phyloP scores from a whole-genome alignment of 192 early-diverging fungal genomes.

The Diversispora epigaea region DNA sequence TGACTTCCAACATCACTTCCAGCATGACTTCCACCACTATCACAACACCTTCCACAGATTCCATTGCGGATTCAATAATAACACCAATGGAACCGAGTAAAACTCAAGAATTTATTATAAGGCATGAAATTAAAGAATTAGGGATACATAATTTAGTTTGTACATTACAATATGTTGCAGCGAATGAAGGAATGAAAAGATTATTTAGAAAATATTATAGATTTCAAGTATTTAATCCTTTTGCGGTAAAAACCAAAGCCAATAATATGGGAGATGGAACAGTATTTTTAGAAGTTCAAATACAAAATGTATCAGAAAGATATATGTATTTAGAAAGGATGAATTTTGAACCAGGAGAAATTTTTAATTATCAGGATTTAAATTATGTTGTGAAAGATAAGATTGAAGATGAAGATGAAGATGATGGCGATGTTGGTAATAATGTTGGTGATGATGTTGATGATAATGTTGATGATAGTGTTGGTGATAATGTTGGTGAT shows the following conservation, averaged over 20 bases:
- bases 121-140: conserved; percentile 95
- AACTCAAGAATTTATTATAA: conserved; percentile 72
- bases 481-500: neutral
- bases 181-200: conserved; percentile 64
- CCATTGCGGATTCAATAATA: conserved; percentile 29
- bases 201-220: conserved; percentile 90
- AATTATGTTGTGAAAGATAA: conserved; percentile 49
- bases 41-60: too few species aligned
- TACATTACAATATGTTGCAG: conserved; percentile 70
- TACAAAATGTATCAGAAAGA: conserved; percentile 79
- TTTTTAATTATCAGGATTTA: conserved; percentile 70
- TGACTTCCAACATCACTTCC: too few species aligned
- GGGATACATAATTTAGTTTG: conserved; percentile 91
- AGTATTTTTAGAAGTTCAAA: conserved; percentile 89
- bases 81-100: conserved; percentile 63
- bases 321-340: conserved; percentile 87
- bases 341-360: conserved; percentile 76
- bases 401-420: conserved; percentile 33
- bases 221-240: conserved; percentile 94
- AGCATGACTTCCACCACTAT: too few species aligned
- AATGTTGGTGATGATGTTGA: conserved; percentile 36
- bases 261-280: conserved; percentile 71
- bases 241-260: conserved; percentile 95
- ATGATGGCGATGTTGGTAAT: neutral
- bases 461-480: neutral